Percentiles rank a stretch among this genome's conserved stretches.
These are phyloP conservation scores for Solanum etuberosum DNA, from an alignment of 257 asterid genomes.

Conservation along the genomic window DNA sequence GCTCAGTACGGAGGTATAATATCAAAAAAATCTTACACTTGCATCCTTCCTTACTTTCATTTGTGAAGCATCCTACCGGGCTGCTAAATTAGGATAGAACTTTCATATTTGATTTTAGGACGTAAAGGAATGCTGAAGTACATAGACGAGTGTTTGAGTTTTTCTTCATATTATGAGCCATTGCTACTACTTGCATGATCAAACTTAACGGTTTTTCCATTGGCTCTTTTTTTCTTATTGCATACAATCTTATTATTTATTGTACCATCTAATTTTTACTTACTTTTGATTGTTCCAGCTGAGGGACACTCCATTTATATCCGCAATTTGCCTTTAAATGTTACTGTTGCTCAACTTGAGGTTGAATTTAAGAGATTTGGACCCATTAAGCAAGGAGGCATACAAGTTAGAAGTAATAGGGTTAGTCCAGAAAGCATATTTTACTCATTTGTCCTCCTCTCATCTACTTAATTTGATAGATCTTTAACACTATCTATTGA, in stretches of 20 bases:
- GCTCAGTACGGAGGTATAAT: neutral
- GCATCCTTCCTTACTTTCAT: neutral
- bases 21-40: neutral
- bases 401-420: slow-evolving; percentile 5
- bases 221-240: neutral
- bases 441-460: neutral
- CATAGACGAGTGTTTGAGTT: neutral
- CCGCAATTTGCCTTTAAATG: neutral
- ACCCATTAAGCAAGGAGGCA: neutral
- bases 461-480: neutral
- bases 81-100: neutral
- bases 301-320: neutral
- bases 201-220: neutral
- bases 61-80: neutral
- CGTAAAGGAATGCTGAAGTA: neutral
- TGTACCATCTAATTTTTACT: neutral
- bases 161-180: neutral
- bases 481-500: neutral
- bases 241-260: neutral
- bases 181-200: neutral
- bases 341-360: neutral
- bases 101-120: neutral
- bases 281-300: neutral
- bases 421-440: neutral
- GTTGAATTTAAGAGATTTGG: slow-evolving; percentile 1